Evolutionary conservation across 1,284 basidiomycete species (phyloP), one percentile per base, ranked within the genome.

Genomic region (Ganoderma sp.): DNA sequence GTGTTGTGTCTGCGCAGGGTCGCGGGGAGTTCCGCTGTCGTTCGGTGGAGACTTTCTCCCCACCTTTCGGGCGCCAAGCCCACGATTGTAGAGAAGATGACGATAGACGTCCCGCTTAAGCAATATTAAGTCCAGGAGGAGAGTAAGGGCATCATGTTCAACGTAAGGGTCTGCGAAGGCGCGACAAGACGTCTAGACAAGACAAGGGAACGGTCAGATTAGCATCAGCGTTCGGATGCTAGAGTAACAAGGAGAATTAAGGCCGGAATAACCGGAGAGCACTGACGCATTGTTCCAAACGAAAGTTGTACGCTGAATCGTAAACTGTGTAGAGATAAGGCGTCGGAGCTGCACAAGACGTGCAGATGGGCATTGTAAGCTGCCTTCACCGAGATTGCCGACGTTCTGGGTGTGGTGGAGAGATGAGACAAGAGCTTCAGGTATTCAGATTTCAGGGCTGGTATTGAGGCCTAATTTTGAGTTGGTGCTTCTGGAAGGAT

Each of bases 61-160:
- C 77, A 74, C 79, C 68, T 79, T 84, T 69, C 88, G 80, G 1
- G 92, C 91, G 56, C 85, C 84, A 1, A 89, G 81, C 5, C 89
- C 93, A 56, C 94, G 84, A 75, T 98, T 98, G 78, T 94, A 97
- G n/a, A 98, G 81, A 32, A 98, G 80, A 81, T 98, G 96, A 15
- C 94, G 84, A 77, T 93, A 97, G 1, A 97, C 95, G 28, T 90
- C 90, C 25, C 93, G 85, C 78, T 97, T 97, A 56, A 97, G 85
- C 34, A 97, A 84, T 64, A 97, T 92, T 10, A 97, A 83, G 79
- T 97, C 96, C 57, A 97, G 84, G 1, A 95, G 80, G 25, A 97
- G 82, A 0, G 90, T 90, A 63, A 96, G 81, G 0, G 85, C 81
- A 72, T 96, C 94, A 72, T 96, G 92, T 77, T 97, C 95, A 69